phyloP scores from a whole-genome alignment of 805 yeast genomes.

The Pichia cabralensis region DNA sequence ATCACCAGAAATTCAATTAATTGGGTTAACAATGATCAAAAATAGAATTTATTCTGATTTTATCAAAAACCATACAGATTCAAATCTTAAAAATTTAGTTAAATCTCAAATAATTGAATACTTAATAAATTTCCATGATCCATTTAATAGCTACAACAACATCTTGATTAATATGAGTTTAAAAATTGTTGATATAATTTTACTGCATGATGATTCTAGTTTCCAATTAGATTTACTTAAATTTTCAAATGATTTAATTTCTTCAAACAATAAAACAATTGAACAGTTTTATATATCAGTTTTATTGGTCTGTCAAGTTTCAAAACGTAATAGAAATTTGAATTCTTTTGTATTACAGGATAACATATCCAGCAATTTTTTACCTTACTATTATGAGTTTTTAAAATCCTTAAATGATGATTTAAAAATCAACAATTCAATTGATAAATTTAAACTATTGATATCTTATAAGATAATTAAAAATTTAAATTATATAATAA shows the following conservation, averaged over 20 bases:
- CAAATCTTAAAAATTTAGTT: no score
- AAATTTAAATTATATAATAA: slow-evolving; percentile 67
- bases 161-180: slow-evolving; percentile 16
- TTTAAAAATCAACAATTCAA: not conserved
- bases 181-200: slow-evolving; percentile 44
- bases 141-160: slow-evolving; percentile 1
- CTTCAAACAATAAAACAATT: slow-evolving; percentile 29
- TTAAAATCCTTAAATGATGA: slow-evolving; percentile 1
- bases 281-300: slow-evolving; percentile 53
- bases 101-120: slow-evolving; percentile 1
- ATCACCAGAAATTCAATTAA: slow-evolving; percentile 1
- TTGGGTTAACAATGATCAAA: slow-evolving; percentile 4
- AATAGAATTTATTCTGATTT: slow-evolving; percentile 2
- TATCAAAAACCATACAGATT: no score
- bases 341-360: slow-evolving; percentile 41
- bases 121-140: slow-evolving; percentile 1
- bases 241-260: slow-evolving; percentile 35
- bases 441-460: not conserved
- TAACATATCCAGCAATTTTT: slow-evolving; percentile 41
- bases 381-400: slow-evolving; percentile 35
- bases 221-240: slow-evolving; percentile 48
- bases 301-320: slow-evolving; percentile 57
- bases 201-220: slow-evolving; percentile 29
- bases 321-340: slow-evolving; percentile 64
- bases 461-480: slow-evolving; percentile 52